Conservation (phyloP, 495 filamentous ascomycete genomes). For the Chaetomium cochliodes region DNA sequence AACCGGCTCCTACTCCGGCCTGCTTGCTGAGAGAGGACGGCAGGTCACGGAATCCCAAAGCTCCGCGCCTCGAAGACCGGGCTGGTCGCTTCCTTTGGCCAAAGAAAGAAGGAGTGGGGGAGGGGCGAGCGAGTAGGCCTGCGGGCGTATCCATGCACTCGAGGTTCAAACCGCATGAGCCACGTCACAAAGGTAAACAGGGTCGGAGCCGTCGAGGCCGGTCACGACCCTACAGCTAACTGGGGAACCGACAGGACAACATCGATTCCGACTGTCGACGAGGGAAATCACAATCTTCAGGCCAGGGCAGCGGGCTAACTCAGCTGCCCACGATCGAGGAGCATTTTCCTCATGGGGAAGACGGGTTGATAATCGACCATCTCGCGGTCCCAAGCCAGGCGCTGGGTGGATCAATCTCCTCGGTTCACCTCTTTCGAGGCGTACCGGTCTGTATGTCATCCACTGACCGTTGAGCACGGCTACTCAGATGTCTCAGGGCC, state of each 20-base stretch:
- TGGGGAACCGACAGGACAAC: background rate
- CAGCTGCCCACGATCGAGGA: slow-evolving; percentile 11
- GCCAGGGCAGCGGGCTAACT: background rate
- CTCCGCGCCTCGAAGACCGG: too few relatives aligned
- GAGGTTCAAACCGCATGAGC: slow-evolving; percentile 20
- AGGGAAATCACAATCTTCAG: slow-evolving; percentile 5
- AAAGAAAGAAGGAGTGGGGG: background rate
- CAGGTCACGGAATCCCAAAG: background rate
- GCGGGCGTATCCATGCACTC: background rate
- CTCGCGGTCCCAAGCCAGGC: background rate
- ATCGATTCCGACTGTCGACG: too few relatives aligned
- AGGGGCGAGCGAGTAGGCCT: background rate
- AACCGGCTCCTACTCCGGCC: background rate
- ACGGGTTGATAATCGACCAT: background rate
- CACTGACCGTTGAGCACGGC: slow-evolving; percentile 11
- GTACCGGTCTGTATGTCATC: background rate
- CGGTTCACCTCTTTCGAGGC: background rate
- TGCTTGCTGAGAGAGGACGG: background rate
- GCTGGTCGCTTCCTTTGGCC: background rate
- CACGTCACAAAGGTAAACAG: slow-evolving; percentile 32
- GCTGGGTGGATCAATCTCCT: background rate
- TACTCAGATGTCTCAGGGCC: slow-evolving; percentile 14
- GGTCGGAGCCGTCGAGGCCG: background rate
- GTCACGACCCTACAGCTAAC: background rate
- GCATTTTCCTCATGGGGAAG: slow-evolving; percentile 12